phyloP scores from a whole-genome alignment of 352 stramenopile species.

The Aphanomyces euteiches region DNA sequence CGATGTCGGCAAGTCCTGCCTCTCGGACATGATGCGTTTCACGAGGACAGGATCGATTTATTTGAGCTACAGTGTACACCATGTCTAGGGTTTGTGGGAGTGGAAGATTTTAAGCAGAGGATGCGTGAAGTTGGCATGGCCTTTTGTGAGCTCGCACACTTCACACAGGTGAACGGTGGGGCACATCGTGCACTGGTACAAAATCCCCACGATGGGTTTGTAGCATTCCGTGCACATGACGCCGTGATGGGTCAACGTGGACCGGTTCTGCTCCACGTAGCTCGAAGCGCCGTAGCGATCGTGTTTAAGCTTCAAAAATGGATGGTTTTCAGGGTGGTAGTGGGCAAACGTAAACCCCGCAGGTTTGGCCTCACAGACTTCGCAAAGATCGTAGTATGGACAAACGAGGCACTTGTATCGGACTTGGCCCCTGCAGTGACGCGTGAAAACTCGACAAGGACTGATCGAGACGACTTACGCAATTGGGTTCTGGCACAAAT shows the following conservation, averaged over 20 bases:
- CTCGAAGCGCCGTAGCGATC: constrained; percentile 3
- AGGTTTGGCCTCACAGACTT: not conserved
- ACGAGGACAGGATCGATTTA: no score
- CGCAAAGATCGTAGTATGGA: constrained; percentile 17
- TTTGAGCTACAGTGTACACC: not conserved
- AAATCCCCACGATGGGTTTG: constrained; percentile 18
- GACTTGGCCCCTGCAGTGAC: not conserved
- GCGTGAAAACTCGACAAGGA: not conserved
- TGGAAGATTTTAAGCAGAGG: constrained; percentile 23
- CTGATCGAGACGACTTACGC: not conserved
- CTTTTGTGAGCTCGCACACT: constrained; percentile 9
- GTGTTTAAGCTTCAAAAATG: constrained; percentile 15
- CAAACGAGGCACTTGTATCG: constrained; percentile 23
- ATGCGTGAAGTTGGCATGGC: constrained; percentile 21
- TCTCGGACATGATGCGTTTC: no score
- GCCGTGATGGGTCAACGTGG: not conserved
- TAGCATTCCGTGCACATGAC: not conserved
- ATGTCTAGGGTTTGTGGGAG: not conserved
- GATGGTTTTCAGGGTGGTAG: constrained; percentile 14
- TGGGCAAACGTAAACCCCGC: no score
- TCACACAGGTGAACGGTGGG: constrained; percentile 15
- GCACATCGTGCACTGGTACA: constrained; percentile 29
- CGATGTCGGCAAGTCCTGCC: no score
- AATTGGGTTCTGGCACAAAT: not conserved
- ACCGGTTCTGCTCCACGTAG: constrained; percentile 18